phyloP scores from a whole-genome alignment of 2,329 filamentous ascomycete genomes.

The Colletotrichum sp. region DNA sequence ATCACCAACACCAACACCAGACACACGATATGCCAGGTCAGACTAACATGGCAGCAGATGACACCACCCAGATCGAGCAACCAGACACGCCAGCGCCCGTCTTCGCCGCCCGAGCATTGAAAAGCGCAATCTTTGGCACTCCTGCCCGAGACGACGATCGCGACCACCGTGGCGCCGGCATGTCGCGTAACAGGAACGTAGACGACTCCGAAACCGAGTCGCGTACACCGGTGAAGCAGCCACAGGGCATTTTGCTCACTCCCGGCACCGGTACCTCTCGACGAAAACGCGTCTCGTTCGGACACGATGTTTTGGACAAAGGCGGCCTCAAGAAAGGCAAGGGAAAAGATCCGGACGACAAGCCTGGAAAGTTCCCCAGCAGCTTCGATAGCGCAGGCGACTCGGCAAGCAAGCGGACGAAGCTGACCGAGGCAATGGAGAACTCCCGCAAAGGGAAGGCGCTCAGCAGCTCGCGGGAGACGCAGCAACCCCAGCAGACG shows the following conservation, averaged over 20 bases:
- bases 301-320: constrained; percentile 55
- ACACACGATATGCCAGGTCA: not conserved
- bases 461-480: not conserved
- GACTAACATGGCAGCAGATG: constrained; percentile 27
- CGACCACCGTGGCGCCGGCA: constrained; percentile 24
- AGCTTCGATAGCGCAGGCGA: constrained; percentile 27
- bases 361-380: constrained; percentile 32
- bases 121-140: constrained; percentile 68
- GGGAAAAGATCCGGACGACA: constrained; percentile 32
- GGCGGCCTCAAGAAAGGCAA: constrained; percentile 32
- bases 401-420: constrained; percentile 40
- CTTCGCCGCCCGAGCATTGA: constrained; percentile 70
- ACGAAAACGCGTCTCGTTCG: constrained; percentile 71
- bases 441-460: constrained; percentile 38
- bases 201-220: constrained; percentile 30
- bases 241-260: constrained; percentile 64
- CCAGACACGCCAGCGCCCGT: constrained; percentile 71
- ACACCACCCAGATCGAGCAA: constrained; percentile 55
- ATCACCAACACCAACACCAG: not conserved
- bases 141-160: constrained; percentile 47
- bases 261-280: constrained; percentile 66
- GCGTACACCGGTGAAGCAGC: constrained; percentile 54
- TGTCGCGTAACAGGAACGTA: constrained; percentile 1
- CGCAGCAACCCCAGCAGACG: constrained; percentile 16
- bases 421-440: constrained; percentile 52